phyloP scores from a whole-genome alignment of 2,329 filamentous ascomycete genomes.

The Cytospora piceicola region DNA sequence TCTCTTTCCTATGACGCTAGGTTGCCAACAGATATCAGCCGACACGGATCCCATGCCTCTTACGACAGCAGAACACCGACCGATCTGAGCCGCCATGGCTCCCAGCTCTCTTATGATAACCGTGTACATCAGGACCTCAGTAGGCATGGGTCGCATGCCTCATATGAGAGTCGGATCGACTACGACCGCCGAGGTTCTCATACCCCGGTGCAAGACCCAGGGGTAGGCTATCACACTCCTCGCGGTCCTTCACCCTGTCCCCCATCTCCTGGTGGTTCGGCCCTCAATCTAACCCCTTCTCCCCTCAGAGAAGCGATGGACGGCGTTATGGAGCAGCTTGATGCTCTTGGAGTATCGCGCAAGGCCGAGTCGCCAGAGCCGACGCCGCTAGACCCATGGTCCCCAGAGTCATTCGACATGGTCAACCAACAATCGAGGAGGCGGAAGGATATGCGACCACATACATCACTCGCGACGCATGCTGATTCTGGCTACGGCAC shows the following conservation, averaged over 20 bases:
- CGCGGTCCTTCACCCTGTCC: constrained; percentile 66
- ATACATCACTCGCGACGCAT: constrained; percentile 69
- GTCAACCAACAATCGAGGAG: constrained; percentile 48
- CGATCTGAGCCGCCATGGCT: constrained; percentile 28
- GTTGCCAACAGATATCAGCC: constrained; percentile 26
- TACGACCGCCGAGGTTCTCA: constrained; percentile 25
- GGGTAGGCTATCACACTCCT: constrained; percentile 56
- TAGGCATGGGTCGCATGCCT: constrained; percentile 46
- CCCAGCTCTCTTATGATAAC: constrained; percentile 30
- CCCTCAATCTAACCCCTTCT: constrained; percentile 73
- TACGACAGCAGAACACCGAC: constrained; percentile 35
- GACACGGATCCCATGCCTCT: constrained; percentile 40
- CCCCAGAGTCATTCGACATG: constrained; percentile 80
- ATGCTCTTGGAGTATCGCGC: constrained; percentile 75
- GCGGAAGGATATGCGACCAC: constrained; percentile 53
- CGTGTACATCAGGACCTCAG: constrained; percentile 29
- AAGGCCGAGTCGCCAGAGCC: constrained; percentile 59
- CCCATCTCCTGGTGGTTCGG: constrained; percentile 67
- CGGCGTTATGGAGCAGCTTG: constrained; percentile 92
- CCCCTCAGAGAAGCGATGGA: constrained; percentile 95
- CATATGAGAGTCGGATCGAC: constrained; percentile 39
- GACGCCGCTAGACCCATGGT: constrained; percentile 72
- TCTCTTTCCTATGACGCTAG: constrained; percentile 29
- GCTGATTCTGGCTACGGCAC: constrained; percentile 65
- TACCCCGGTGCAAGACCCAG: constrained; percentile 46